These are phyloP conservation scores for Podaxis sp. DNA, from an alignment of 768 basidiomycete species.

Conservation along the genomic window DNA sequence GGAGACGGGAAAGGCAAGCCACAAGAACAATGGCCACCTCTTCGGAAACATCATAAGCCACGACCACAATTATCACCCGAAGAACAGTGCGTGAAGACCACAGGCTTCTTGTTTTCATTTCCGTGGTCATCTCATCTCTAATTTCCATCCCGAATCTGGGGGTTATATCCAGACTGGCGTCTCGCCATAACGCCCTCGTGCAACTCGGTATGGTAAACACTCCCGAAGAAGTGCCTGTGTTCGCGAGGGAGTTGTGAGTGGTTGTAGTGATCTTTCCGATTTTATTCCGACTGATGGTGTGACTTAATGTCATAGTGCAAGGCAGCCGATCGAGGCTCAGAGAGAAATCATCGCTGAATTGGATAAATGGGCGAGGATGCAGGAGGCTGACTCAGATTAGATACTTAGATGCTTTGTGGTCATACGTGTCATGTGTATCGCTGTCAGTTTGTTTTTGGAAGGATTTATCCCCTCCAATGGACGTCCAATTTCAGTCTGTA, in stretches of 20 bases:
- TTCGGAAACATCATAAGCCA: constrained; percentile 54
- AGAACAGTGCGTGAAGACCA: constrained; percentile 41
- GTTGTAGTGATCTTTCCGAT: neutral
- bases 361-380: constrained; percentile 32
- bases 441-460: neutral
- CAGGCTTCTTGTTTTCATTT: constrained; percentile 1
- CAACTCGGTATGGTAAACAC: constrained; percentile 58
- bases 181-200: constrained; percentile 61
- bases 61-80: constrained; percentile 43
- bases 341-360: constrained; percentile 40
- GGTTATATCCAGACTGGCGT: constrained; percentile 41
- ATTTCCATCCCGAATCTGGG: neutral
- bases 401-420: neutral
- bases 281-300: constrained; percentile 11
- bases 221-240: constrained; percentile 50
- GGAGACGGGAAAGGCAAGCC: constrained; percentile 26
- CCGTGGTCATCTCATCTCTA: constrained; percentile 10
- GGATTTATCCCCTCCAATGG: neutral
- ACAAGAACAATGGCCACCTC: constrained; percentile 63
- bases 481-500: too few species aligned
- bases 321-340: constrained; percentile 42
- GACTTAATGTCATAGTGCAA: constrained; percentile 28
- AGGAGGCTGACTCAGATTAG: constrained; percentile 14
- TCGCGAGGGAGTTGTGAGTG: constrained; percentile 69
- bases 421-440: neutral